Percentiles rank a stretch among this genome's conserved stretches.
Conservation (phyloP, 257 asterid species). For the Solanum etuberosum region DNA sequence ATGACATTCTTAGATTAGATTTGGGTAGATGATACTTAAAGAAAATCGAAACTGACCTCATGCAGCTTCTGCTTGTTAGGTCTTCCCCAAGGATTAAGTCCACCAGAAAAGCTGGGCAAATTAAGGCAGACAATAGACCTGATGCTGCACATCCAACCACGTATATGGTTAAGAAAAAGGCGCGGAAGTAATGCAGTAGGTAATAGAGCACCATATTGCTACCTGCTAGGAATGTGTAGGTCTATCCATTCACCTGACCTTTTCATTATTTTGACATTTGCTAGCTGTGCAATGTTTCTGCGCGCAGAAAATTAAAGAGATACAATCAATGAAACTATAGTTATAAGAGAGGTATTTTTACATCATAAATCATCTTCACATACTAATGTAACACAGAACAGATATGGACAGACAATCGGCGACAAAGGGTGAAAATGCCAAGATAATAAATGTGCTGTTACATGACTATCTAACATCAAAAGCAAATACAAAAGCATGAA, state of each 20-base stretch:
- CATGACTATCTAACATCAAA: too few relatives aligned
- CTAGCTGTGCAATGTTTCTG: slow-evolving; percentile 74
- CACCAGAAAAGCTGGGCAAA: slow-evolving; percentile 95
- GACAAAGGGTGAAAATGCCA: too few relatives aligned
- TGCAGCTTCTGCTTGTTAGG: slow-evolving; percentile 37
- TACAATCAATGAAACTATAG: not conserved
- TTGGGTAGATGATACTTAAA: not conserved
- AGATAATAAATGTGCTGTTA: too few relatives aligned
- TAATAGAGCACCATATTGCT: not conserved
- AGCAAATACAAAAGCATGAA: too few relatives aligned
- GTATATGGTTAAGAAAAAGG: not conserved
- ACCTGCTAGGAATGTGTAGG: slow-evolving; percentile 61
- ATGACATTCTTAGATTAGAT: not conserved
- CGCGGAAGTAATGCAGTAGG: not conserved
- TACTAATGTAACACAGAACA: not conserved
- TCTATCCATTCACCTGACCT: slow-evolving; percentile 60
- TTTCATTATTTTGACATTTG: slow-evolving; percentile 65
- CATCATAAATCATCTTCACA: not conserved
- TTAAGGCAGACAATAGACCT: slow-evolving; percentile 85
- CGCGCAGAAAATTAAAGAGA: not conserved
- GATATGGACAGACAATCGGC: not conserved
- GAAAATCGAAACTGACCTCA: slow-evolving; percentile 33
- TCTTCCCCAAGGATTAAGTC: slow-evolving; percentile 96
- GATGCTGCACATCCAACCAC: slow-evolving; percentile 34
- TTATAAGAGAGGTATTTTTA: not conserved